Base-by-base conservation (phyloP, 805 yeast genomes). In the Starmerella apicola region DNA sequence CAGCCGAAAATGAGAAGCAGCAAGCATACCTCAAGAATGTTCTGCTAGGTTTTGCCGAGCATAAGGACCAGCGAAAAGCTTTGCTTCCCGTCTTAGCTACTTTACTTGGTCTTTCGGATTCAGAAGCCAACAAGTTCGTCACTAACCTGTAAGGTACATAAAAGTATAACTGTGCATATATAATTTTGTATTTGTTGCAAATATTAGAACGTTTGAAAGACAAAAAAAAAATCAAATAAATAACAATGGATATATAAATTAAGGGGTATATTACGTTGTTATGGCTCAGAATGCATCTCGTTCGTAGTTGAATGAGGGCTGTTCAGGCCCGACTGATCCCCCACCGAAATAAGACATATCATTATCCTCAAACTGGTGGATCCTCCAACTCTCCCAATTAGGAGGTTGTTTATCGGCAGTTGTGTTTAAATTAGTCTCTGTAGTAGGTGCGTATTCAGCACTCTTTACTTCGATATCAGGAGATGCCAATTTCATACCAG, bases 11-110 rank as follows among this genome's bases (percentile, higher is more conserved):
- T 19, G 55, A 55, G 15, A 68, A 66, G 34, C 79, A 74, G 51
- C 66, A 78, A 17, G 82, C 93, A 10, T 88, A 88, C 56, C 68
- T 85, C 37, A 82, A 81, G 57, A 91, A 91, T 55, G 95, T 88
- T 2, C 59, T 88, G n/a, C 63, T 88, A 2, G 96, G 96, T 2
- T 91, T 81, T 56, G 60, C 91, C 39, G 95, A 86, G 54, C 95
- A 82, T 55, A 81, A 72, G 53, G 98, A 88, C n/a, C 96, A 86
- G 59, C 68, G 97, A 43, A 74, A 68, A 22, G 83, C 78, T 57
- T 67, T 88, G 32, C 63, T 91, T 24, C 96, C 97, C 0, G 97
- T 91, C 5, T 65, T 88, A 19, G 72, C 86, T 36, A 76, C 82
- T 48, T 59, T 88, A 37, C 68, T 88, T 44, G 74, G 76, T 39